These are phyloP conservation scores for Jaminaea rosea DNA, from an alignment of 1,284 basidiomycete species.

Conservation along the genomic window DNA sequence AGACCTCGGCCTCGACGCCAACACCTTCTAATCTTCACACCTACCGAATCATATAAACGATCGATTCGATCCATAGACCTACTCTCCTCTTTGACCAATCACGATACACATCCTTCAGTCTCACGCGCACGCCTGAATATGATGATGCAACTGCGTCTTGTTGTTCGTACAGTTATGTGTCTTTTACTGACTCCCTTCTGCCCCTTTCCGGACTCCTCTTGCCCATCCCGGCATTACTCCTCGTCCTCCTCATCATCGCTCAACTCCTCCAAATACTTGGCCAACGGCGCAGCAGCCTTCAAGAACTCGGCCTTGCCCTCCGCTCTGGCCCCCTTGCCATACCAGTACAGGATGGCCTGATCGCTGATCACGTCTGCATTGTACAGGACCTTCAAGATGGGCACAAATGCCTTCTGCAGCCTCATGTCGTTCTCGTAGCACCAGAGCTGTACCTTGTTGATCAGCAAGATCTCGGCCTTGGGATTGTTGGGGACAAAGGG, in stretches of 20 bases:
- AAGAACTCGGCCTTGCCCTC: conserved; percentile 91
- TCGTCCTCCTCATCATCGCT: conserved; percentile 64
- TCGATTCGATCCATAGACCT: no score
- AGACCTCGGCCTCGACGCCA: no score
- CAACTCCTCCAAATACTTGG: conserved; percentile 80
- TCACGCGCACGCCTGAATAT: no score
- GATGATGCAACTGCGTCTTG: no score
- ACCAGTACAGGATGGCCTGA: conserved; percentile 94
- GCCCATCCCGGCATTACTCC: conserved; percentile 22
- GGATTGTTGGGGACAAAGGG: conserved; percentile 75
- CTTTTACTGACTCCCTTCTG: not conserved
- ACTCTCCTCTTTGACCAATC: no score
- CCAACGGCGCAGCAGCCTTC: conserved; percentile 73
- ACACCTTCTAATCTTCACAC: no score
- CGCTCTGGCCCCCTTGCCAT: conserved; percentile 87
- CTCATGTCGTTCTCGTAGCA: conserved; percentile 82
- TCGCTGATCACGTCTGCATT: conserved; percentile 89
- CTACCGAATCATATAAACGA: no score
- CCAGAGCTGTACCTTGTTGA: conserved; percentile 66
- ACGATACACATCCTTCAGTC: no score
- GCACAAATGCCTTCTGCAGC: conserved; percentile 83
- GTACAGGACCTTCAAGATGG: conserved; percentile 80
- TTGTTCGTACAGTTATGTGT: no score
- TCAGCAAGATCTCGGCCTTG: conserved; percentile 70
- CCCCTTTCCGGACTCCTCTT: not conserved